phyloP scores from a whole-genome alignment of 176 grass and related monocot species.

The Aegilops sharonensis region DNA sequence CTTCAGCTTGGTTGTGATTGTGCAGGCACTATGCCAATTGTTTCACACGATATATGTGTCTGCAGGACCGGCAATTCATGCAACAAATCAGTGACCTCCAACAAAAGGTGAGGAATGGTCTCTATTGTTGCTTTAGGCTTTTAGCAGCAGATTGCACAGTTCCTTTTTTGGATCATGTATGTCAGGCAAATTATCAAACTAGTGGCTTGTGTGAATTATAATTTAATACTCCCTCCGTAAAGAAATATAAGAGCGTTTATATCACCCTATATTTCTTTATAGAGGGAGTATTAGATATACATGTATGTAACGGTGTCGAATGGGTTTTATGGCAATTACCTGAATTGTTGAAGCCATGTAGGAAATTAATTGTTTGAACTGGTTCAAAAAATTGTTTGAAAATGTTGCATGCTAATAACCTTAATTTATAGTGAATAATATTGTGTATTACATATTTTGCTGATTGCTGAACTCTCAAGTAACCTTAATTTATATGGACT shows the following conservation, averaged over 20 bases:
- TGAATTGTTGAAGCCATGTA: not conserved
- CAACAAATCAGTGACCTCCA: conserved; percentile 70
- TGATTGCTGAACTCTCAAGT: not conserved
- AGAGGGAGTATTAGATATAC: not conserved
- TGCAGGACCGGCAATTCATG: conserved; percentile 71
- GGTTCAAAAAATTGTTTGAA: no score
- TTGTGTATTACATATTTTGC: not conserved
- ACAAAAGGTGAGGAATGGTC: conserved; percentile 59
- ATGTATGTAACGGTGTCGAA: not conserved
- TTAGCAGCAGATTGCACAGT: no score
- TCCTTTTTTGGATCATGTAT: not conserved
- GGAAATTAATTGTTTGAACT: not conserved
- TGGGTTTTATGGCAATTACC: not conserved
- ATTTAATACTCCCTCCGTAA: not conserved
- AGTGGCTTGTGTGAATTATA: no score
- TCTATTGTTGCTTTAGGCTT: not conserved
- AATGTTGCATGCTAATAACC: not conserved
- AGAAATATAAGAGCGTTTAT: no score
- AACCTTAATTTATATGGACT: not conserved
- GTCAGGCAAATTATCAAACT: not conserved
- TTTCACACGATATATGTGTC: conserved; percentile 14
- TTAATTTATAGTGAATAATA: not conserved
- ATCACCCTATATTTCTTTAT: no score
- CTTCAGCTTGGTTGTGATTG: conserved; percentile 4
- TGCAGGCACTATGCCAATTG: not conserved